Base-by-base conservation (phyloP, 352 stramenopile genomes). In the Pythium myriotylum region DNA sequence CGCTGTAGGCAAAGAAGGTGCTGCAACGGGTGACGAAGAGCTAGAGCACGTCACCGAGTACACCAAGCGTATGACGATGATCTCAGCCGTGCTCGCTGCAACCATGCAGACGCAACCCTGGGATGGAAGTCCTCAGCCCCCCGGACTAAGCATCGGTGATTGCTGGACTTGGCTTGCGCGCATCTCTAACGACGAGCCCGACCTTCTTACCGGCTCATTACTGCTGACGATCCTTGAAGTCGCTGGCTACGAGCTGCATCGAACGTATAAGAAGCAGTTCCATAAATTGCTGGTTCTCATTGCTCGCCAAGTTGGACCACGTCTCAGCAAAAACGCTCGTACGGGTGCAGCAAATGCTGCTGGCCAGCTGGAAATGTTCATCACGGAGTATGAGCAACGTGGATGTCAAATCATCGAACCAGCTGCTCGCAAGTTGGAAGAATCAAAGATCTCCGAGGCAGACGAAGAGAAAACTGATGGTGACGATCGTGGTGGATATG, bases 31-130 rank as follows among this genome's bases (percentile, higher is more conserved):
- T 40, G 74, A 71, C 0, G 78, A 89, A 42, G 68, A 70, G 1
- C 67, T 92, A 1, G 84, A 92, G 64, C 84, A 92, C 60, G 67
- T 92, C 10, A 91, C 84, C 3, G 84, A 86, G 48, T 92, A 90
- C 61, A 73, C 84, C 16, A 84, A 86, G 63, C 84, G 84, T 53
- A 92, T 92, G 78, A 92, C 76, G 2, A 91, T 91, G 84, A 64
- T 91, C 52, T 61, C 77, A 1, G 81, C 84, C 2, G 78, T 91
- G 22, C 69, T 92, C 7, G 81, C 84, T 17, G 81, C 84, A 2
- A 77, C 89, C n/a, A 80, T 81, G 33, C 84, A 93, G 60, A 91
- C 82, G 0, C 73, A 62, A 6, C 82, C 82, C 4, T 91, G 73
- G 66, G 77, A 91, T 54, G 57, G 60, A 24, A 85, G 76, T 41